These are phyloP conservation scores for Exophiala mesophila DNA, from an alignment of 2,329 filamentous ascomycete species.

Conservation along the genomic window DNA sequence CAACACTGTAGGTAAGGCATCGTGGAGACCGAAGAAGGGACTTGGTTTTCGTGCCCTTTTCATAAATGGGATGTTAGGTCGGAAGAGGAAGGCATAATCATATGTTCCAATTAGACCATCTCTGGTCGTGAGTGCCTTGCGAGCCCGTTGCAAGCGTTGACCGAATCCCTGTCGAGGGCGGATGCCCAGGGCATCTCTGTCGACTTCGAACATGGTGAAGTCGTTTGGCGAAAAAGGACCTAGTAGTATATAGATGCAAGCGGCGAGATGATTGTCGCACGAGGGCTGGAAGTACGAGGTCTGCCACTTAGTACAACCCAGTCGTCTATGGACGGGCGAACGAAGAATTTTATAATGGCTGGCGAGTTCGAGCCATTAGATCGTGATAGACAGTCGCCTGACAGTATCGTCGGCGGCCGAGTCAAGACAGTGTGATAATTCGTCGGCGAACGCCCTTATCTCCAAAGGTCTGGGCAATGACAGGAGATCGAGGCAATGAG, in stretches of 20 bases:
- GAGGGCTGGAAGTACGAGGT: background rate
- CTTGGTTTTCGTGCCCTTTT: slow-evolving; percentile 55
- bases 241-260: background rate
- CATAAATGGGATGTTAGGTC: slow-evolving; percentile 76
- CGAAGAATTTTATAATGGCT: no score
- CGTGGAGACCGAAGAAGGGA: slow-evolving; percentile 66
- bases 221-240: background rate
- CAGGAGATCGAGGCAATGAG: background rate
- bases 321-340: no score
- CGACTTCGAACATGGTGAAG: slow-evolving; percentile 27
- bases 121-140: slow-evolving; percentile 39
- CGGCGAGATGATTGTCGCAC: background rate
- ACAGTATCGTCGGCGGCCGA: background rate
- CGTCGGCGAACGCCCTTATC: background rate
- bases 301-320: background rate
- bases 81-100: slow-evolving; percentile 86
- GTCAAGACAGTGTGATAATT: background rate
- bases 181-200: slow-evolving; percentile 40
- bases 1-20: slow-evolving; percentile 62
- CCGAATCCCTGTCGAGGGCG: slow-evolving; percentile 33
- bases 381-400: background rate
- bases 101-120: slow-evolving; percentile 79
- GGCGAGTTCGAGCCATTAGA: background rate
- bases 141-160: slow-evolving; percentile 29
- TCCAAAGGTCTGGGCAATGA: background rate